Percentiles rank a stretch among this genome's conserved stretches.
Conservation (phyloP, 768 basidiomycete species). For the Calocybe cyanea region DNA sequence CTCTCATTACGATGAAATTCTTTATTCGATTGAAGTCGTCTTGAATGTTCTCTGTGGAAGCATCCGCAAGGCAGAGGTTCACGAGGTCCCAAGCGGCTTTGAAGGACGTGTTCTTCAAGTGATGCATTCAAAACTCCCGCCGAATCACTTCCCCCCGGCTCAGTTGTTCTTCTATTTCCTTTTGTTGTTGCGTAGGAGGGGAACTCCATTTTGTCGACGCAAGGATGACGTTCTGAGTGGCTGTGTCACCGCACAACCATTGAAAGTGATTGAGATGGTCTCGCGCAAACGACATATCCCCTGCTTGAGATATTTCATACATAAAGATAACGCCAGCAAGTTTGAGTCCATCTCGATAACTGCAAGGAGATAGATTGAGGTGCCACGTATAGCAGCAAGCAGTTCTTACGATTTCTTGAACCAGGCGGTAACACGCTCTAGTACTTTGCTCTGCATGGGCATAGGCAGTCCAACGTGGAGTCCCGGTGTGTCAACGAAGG, state of each 20-base stretch:
- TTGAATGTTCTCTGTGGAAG: slow-evolving; percentile 6
- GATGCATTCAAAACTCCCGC: slow-evolving; percentile 10
- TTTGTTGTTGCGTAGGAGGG: slow-evolving; percentile 4
- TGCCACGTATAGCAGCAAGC: too few relatives aligned
- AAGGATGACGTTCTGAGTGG: slow-evolving; percentile 12
- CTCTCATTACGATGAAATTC: slow-evolving; percentile 1
- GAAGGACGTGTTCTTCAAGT: slow-evolving; percentile 8
- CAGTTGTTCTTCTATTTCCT: slow-evolving; percentile 4
- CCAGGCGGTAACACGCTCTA: slow-evolving; percentile 9
- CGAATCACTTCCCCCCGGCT: slow-evolving; percentile 11
- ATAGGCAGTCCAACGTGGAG: slow-evolving; percentile 7
- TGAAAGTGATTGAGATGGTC: slow-evolving; percentile 12
- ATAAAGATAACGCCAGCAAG: slow-evolving; percentile 14
- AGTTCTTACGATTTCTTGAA: slow-evolving; percentile 9
- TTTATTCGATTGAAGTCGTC: slow-evolving; percentile 3
- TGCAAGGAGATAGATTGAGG: background rate
- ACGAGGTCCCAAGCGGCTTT: slow-evolving; percentile 14
- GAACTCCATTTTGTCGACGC: slow-evolving; percentile 14
- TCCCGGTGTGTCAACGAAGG: slow-evolving; percentile 14
- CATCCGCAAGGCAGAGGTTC: slow-evolving; percentile 10
- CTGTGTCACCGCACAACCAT: slow-evolving; percentile 6
- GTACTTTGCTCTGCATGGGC: slow-evolving; percentile 7
- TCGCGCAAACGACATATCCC: slow-evolving; percentile 7
- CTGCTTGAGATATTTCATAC: slow-evolving; percentile 12
- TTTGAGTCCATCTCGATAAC: slow-evolving; percentile 9